phyloP scores from a whole-genome alignment of 2,329 filamentous ascomycete species.

The Tolypocladium guangdongense region DNA sequence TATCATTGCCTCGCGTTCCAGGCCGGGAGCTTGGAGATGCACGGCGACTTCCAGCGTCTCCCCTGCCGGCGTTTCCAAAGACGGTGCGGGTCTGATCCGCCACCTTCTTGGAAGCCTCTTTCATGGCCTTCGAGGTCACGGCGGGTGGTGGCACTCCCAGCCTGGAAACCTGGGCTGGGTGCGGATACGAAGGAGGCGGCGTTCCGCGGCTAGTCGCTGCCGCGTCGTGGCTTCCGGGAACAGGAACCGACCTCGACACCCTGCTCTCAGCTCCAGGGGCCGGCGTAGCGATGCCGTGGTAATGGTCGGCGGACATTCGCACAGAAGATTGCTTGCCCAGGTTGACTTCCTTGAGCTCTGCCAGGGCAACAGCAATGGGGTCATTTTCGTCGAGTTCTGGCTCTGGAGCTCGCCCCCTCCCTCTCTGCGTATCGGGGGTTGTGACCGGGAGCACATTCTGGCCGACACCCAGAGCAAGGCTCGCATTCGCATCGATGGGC shows the following conservation, averaged over 20 bases:
- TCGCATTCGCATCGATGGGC: constrained; percentile 82
- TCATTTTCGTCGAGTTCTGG: constrained; percentile 54
- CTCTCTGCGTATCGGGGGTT: constrained; percentile 53
- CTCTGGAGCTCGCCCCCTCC: constrained; percentile 16
- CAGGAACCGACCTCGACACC: constrained; percentile 43
- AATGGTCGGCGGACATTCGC: constrained; percentile 90
- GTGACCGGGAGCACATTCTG: constrained; percentile 94
- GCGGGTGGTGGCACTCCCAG: constrained; percentile 85
- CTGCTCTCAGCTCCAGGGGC: constrained; percentile 39
- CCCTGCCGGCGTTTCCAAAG: constrained; percentile 41
- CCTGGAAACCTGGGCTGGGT: constrained; percentile 51
- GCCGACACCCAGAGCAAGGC: constrained; percentile 85
- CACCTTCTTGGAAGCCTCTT: constrained; percentile 85
- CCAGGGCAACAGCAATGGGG: constrained; percentile 84
- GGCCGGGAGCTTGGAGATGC: constrained; percentile 39
- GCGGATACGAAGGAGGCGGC: constrained; percentile 80
- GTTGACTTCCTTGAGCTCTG: constrained; percentile 76
- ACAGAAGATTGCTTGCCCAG: constrained; percentile 66
- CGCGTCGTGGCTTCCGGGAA: constrained; percentile 34
- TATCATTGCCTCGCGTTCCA: constrained; percentile 46
- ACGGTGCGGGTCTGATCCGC: constrained; percentile 72
- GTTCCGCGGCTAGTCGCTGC: constrained; percentile 57
- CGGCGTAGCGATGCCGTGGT: constrained; percentile 86
- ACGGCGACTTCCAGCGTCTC: constrained; percentile 13
- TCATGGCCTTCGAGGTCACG: constrained; percentile 89